Evolutionary conservation across 768 basidiomycete species (phyloP).

Genomic region (Dioszegia aurantiaca): DNA sequence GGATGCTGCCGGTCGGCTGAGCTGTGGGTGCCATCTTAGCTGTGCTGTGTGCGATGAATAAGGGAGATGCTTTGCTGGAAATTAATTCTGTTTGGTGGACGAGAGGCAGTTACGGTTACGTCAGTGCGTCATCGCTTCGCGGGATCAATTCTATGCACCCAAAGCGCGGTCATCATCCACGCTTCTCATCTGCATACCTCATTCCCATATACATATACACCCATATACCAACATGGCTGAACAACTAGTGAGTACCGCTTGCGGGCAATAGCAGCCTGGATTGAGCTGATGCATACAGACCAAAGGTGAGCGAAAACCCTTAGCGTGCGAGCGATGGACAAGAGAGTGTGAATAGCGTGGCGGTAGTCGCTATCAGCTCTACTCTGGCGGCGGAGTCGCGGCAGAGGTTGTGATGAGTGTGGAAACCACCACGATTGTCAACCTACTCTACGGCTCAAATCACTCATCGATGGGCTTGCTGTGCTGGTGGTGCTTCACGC

Average conservation of each 20-base stretch:
- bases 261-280: not conserved
- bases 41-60: not conserved
- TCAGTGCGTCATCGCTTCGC: conserved; percentile 1
- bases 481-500: too few relatives aligned
- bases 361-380: too few relatives aligned
- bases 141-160: conserved; percentile 2
- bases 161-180: too few relatives aligned
- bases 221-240: conserved; percentile 56
- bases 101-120: not conserved
- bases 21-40: not conserved
- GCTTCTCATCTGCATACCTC: not conserved
- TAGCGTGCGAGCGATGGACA: too few relatives aligned
- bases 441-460: too few relatives aligned
- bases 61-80: not conserved
- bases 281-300: conserved; percentile 35
- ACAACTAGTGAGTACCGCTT: conserved; percentile 56
- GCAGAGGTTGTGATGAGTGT: too few relatives aligned
- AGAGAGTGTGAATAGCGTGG: too few relatives aligned
- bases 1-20: conserved; percentile 13
- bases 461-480: too few relatives aligned
- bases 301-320: conserved; percentile 48
- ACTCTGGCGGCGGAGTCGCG: too few relatives aligned
- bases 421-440: too few relatives aligned
- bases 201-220: conserved; percentile 3
- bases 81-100: not conserved